A percentile compares a stretch with the other conserved stretches of the same genome.
Evolutionary conservation across 768 basidiomycete genomes (phyloP).

Genomic region (Daedalea quercina): DNA sequence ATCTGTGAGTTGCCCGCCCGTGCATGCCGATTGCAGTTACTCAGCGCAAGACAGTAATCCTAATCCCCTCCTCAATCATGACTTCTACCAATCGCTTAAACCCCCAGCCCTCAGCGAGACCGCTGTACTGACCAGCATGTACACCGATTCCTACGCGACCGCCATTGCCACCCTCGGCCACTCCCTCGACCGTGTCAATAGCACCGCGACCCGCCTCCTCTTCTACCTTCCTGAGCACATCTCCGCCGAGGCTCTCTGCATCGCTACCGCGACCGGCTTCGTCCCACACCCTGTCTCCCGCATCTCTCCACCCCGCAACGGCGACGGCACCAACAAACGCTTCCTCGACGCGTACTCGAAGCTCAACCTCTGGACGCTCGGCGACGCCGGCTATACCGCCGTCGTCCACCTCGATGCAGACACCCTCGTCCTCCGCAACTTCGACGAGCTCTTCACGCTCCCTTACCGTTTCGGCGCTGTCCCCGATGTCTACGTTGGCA

Average conservation of each 20-base stretch:
- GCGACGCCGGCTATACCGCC: constrained; percentile 22
- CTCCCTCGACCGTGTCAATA: constrained; percentile 24
- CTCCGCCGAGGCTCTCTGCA: constrained; percentile 33
- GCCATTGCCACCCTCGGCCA: constrained; percentile 27
- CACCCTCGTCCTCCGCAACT: constrained; percentile 34
- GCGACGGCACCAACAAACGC: constrained; percentile 28
- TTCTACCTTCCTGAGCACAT: constrained; percentile 29
- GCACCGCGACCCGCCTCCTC: constrained; percentile 26
- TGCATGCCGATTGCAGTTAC: not conserved
- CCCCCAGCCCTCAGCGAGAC: constrained; percentile 8
- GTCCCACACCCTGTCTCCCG: constrained; percentile 26
- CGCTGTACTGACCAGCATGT: constrained; percentile 26
- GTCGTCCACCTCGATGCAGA: constrained; percentile 38
- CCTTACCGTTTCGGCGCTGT: constrained; percentile 37
- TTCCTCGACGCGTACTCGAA: constrained; percentile 40
- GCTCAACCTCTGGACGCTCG: constrained; percentile 34
- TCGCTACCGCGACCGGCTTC: constrained; percentile 34
- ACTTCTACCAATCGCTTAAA: not conserved
- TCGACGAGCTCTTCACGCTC: constrained; percentile 38
- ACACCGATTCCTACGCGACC: constrained; percentile 24
- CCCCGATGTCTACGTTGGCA: constrained; percentile 29
- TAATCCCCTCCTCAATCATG: constrained; percentile 9
- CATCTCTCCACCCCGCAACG: constrained; percentile 32
- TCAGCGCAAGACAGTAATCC: constrained; percentile 1
- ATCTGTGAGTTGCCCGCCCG: constrained; percentile 9